These are phyloP conservation scores for Letharia lupina DNA, from an alignment of 495 filamentous ascomycete genomes.

Conservation along the genomic window DNA sequence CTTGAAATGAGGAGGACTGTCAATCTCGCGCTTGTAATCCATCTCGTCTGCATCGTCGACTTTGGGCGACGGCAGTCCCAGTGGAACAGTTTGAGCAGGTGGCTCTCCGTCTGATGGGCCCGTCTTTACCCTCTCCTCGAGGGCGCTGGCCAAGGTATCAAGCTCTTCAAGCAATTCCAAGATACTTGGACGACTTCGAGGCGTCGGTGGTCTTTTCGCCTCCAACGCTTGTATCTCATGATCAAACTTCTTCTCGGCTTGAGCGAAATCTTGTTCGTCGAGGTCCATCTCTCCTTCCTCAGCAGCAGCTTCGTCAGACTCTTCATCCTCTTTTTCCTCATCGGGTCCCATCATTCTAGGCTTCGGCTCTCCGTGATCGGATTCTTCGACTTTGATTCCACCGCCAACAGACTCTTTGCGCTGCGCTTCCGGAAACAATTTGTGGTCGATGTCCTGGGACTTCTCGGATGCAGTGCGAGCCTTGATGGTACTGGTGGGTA, in stretches of 20 bases:
- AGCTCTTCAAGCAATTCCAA: slow-evolving; percentile 39
- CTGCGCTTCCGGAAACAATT: slow-evolving; percentile 1
- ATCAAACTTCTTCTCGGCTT: slow-evolving; percentile 41
- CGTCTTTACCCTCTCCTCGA: slow-evolving; percentile 26
- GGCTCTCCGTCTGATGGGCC: slow-evolving; percentile 29
- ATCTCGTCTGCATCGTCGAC: slow-evolving; percentile 23
- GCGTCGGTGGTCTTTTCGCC: slow-evolving; percentile 38
- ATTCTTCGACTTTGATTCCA: slow-evolving; percentile 9
- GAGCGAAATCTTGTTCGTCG: slow-evolving; percentile 44
- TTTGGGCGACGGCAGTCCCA: slow-evolving; percentile 23
- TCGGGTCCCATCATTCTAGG: slow-evolving; percentile 7
- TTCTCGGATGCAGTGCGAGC: slow-evolving; percentile 5
- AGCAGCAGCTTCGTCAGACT: slow-evolving; percentile 15
- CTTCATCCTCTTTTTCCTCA: slow-evolving; percentile 17
- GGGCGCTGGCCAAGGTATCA: slow-evolving; percentile 36
- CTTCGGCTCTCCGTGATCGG: slow-evolving; percentile 12
- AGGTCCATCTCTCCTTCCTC: slow-evolving; percentile 30
- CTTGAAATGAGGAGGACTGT: slow-evolving; percentile 2
- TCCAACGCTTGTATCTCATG: slow-evolving; percentile 39
- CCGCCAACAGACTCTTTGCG: not conserved
- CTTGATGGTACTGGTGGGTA: not conserved
- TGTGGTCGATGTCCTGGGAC: slow-evolving; percentile 4
- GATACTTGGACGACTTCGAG: slow-evolving; percentile 39
- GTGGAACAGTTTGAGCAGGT: slow-evolving; percentile 20
- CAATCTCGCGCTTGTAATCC: slow-evolving; percentile 14